Evolutionary conservation across 1,284 basidiomycete species (phyloP).

Genomic region (Rhodotorula sp.): DNA sequence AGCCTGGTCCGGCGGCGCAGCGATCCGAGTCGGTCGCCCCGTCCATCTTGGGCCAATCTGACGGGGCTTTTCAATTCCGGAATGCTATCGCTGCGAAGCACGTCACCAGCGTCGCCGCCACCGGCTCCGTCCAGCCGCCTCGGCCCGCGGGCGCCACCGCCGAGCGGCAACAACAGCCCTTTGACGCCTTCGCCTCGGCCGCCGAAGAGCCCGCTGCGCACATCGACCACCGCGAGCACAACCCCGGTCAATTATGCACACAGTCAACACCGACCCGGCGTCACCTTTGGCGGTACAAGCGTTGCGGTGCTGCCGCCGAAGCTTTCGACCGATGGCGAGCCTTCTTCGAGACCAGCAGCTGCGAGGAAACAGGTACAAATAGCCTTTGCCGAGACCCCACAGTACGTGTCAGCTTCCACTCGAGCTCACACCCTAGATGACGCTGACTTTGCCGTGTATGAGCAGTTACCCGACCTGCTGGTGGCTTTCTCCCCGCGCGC

Average conservation of each 20-base stretch:
- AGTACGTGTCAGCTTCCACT: neutral
- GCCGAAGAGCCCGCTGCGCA: slow-evolving; percentile 9
- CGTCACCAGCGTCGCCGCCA: slow-evolving; percentile 9
- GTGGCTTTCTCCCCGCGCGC: slow-evolving; percentile 35
- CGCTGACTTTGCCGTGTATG: no score
- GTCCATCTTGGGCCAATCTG: slow-evolving; percentile 36
- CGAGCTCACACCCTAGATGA: no score
- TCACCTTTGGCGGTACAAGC: slow-evolving; percentile 36
- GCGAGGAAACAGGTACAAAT: slow-evolving; percentile 16
- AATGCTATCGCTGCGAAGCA: slow-evolving; percentile 36
- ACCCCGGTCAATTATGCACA: slow-evolving; percentile 14
- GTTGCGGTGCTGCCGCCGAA: slow-evolving; percentile 29
- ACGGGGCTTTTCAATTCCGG: slow-evolving; percentile 36
- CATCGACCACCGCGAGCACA: neutral
- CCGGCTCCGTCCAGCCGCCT: slow-evolving; percentile 8
- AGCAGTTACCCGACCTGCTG: slow-evolving; percentile 23
- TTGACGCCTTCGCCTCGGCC: slow-evolving; percentile 8
- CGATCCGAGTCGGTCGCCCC: slow-evolving; percentile 20
- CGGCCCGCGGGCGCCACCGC: slow-evolving; percentile 10
- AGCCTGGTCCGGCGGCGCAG: slow-evolving; percentile 5
- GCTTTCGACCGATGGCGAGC: neutral
- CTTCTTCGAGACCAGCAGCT: neutral
- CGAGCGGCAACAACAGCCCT: slow-evolving; percentile 4
- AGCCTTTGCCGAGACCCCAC: neutral
- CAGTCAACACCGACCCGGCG: neutral